Conservation (phyloP, 148 eudicot species). For the Pharnaceum exiguum region DNA sequence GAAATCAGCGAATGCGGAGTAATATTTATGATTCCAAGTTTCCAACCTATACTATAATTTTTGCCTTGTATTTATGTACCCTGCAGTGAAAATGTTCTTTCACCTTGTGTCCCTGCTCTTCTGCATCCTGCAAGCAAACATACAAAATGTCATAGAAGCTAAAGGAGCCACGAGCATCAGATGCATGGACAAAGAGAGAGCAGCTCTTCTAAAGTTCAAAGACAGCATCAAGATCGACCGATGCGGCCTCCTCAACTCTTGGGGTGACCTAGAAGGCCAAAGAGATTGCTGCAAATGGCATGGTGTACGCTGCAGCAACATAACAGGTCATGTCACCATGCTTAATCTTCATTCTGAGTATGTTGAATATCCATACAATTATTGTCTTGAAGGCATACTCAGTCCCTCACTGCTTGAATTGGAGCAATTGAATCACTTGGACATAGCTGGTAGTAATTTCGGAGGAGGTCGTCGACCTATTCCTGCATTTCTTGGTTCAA, state of each 20-base stretch:
- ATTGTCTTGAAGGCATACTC: constrained; percentile 3
- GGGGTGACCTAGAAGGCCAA: background rate
- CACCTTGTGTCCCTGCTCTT: too few species aligned
- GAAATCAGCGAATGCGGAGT: too few species aligned
- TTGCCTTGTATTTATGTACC: too few species aligned
- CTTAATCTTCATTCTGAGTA: background rate
- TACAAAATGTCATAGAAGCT: too few species aligned
- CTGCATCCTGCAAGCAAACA: too few species aligned
- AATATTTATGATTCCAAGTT: too few species aligned
- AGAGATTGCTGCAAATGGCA: constrained; percentile 13
- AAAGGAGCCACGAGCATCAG: background rate
- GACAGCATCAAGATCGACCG: background rate
- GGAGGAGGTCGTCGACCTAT: background rate
- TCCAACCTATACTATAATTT: too few species aligned
- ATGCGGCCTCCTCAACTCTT: constrained; percentile 5
- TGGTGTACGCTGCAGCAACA: constrained; percentile 3
- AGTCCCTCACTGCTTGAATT: constrained; percentile 11
- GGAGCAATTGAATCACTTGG: constrained; percentile 3
- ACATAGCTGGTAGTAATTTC: constrained; percentile 1
- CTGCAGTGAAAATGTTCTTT: too few species aligned
- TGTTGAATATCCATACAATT: too few species aligned
- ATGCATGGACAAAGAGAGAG: background rate
- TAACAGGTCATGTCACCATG: background rate
- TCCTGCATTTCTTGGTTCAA: constrained; percentile 13
- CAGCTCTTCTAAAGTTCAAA: constrained; percentile 11